These are phyloP conservation scores for Aspergillus sp. DNA, from an alignment of 2,329 filamentous ascomycete genomes.

Conservation along the genomic window DNA sequence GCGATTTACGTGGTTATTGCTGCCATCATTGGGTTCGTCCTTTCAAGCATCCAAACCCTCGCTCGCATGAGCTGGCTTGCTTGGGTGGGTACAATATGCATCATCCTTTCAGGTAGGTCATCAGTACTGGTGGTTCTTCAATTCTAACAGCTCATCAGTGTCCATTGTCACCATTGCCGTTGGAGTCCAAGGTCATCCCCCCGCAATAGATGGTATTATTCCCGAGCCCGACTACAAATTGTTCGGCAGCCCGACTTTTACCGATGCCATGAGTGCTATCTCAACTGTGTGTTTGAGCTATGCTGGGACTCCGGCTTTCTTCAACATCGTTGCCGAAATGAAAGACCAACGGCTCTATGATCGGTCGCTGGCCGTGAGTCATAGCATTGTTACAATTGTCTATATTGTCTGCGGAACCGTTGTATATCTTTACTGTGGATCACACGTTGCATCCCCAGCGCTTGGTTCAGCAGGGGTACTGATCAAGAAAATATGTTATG, in stretches of 20 bases:
- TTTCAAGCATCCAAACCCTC: slow-evolving; percentile 35
- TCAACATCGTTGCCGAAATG: slow-evolving; percentile 65
- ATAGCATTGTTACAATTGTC: slow-evolving; percentile 56
- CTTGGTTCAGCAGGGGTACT: slow-evolving; percentile 58
- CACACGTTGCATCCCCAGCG: slow-evolving; percentile 62
- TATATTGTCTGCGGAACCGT: slow-evolving; percentile 66
- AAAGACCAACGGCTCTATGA: slow-evolving; percentile 58
- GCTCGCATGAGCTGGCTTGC: slow-evolving; percentile 33
- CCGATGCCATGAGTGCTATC: slow-evolving; percentile 19
- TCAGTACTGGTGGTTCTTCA: too few relatives aligned
- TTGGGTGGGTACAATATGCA: slow-evolving; percentile 28
- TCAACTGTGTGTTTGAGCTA: slow-evolving; percentile 9
- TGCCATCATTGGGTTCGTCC: slow-evolving; percentile 15
- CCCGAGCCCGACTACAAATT: slow-evolving; percentile 11
- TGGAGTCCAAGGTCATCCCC: slow-evolving; percentile 17
- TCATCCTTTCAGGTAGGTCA: slow-evolving; percentile 14
- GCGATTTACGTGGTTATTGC: slow-evolving; percentile 23
- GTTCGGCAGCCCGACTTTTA: slow-evolving; percentile 18
- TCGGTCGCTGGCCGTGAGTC: slow-evolving; percentile 61
- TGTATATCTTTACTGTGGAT: slow-evolving; percentile 66
- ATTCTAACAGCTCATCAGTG: slow-evolving; percentile 16
- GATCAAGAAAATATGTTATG: slow-evolving; percentile 64
- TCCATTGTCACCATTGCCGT: slow-evolving; percentile 27
- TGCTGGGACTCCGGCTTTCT: slow-evolving; percentile 51
- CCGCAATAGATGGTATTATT: neutral